phyloP scores from a whole-genome alignment of 257 asterid genomes.

The Solanum piurae region DNA sequence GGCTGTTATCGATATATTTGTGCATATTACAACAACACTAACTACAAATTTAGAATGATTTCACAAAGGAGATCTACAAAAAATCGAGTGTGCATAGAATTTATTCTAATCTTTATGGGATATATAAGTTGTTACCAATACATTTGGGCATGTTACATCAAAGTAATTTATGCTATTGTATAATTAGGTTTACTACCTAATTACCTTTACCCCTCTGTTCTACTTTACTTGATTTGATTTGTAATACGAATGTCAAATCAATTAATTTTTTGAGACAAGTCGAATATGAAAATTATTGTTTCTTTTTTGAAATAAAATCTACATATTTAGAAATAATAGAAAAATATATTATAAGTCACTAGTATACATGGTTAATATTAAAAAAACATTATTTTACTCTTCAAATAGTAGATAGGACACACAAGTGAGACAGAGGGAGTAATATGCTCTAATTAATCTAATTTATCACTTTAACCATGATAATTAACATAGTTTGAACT shows the following conservation, averaged over 20 bases:
- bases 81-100: rapidly evolving
- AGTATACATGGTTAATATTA: background rate
- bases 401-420: background rate
- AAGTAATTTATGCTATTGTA: background rate
- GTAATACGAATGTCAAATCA: background rate
- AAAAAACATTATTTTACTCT: background rate
- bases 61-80: too few species aligned
- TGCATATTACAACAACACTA: background rate
- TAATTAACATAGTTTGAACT: background rate
- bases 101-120: too few species aligned
- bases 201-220: too few species aligned
- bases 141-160: background rate
- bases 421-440: background rate
- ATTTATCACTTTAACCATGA: background rate
- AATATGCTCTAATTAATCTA: background rate
- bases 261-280: too few species aligned
- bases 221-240: too few species aligned
- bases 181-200: background rate
- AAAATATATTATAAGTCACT: too few species aligned
- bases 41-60: too few species aligned
- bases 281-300: background rate
- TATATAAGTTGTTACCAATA: too few species aligned
- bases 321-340: too few species aligned
- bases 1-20: too few species aligned
- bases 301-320: too few species aligned